Base-by-base conservation (phyloP, 768 basidiomycete genomes). In the Lactifluus rugatus region DNA sequence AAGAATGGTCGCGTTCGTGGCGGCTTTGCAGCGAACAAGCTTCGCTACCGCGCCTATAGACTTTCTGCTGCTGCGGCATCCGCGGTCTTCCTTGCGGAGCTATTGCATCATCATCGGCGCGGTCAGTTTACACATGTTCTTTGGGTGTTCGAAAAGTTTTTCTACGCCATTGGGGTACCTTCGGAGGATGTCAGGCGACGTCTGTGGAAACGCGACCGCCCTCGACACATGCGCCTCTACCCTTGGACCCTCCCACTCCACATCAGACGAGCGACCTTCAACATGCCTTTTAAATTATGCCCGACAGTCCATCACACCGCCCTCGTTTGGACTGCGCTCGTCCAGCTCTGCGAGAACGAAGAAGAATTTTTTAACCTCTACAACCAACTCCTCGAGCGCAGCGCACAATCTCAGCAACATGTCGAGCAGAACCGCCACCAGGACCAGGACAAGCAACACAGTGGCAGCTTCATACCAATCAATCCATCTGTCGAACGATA, bases 141-240 rank as follows among this genome's bases (percentile, higher is more conserved):
- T 37, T 44, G 70, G 48, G 70, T 76, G 0, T 88, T 81, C 64
- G 67, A 69, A 13, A 72, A 76, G 6, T 74, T 80, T 53, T 86
- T 84, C 63, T 75, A 75, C 54, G 60, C 74, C 7, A 68, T 74
- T 37, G 83, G 81, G 14, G 70, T 87, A n/a, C 83, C 85, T 0
- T 19, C n/a, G 10, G 37, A 56, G 13, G 56, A 60, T 1, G 10
- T 52, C 42, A 42, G 3, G 19, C 48, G 28, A 41, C 48, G 14
- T 4, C 42, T 64, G 3, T 58, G 52, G 52, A 41, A 21, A 31
- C 37, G 56, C 41, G 6, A 34, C 9, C 62, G 45, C 56, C 48
- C 44, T 19, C 36, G 25, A 16, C 17, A 45, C 41, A 13, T 23
- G 37, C 62, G 21, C 3, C 39, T 57, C 21, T 2, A 25, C 25